These are phyloP conservation scores for Glebionis coronaria DNA, from an alignment of 129 eudicot genomes.

Conservation along the genomic window DNA sequence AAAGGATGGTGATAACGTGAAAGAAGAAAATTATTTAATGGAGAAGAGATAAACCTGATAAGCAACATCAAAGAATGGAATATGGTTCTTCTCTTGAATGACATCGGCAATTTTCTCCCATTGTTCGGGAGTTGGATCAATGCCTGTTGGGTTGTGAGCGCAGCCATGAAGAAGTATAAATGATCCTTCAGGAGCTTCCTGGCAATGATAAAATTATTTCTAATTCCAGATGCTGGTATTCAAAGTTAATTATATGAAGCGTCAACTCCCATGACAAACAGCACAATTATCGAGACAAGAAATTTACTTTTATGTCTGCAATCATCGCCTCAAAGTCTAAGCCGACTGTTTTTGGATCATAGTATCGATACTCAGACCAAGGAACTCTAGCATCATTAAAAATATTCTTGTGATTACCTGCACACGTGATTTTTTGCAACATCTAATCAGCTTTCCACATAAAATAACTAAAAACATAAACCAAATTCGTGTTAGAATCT, in stretches of 20 bases:
- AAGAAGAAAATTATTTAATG: not conserved
- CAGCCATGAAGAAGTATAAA: conserved; percentile 97
- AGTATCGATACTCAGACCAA: conserved; percentile 97
- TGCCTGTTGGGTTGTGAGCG: conserved; percentile 99
- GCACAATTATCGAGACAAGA: not conserved
- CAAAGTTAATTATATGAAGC: not conserved
- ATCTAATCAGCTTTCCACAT: not conserved
- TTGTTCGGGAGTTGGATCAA: conserved; percentile 93
- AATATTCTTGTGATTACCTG: conserved; percentile 98
- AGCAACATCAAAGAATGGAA: conserved; percentile 97
- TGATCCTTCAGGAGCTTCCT: conserved; percentile 97
- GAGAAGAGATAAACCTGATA: conserved; percentile 64
- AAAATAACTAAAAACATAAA: conserved; percentile 12
- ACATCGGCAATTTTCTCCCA: conserved; percentile 93
- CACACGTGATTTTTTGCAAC: conserved; percentile 14
- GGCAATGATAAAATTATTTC: conserved; percentile 15
- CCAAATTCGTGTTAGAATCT: conserved; percentile 13
- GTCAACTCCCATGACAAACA: not conserved
- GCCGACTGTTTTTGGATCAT: conserved; percentile 97
- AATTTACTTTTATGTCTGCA: conserved; percentile 81
- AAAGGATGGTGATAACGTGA: not conserved
- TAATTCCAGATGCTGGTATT: conserved; percentile 6
- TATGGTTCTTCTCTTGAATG: conserved; percentile 87
- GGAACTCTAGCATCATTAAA: conserved; percentile 97
- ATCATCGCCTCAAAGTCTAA: conserved; percentile 95